These are phyloP conservation scores for Sechiopsis laciniata DNA, from an alignment of 306 rosid genomes.

Conservation along the genomic window DNA sequence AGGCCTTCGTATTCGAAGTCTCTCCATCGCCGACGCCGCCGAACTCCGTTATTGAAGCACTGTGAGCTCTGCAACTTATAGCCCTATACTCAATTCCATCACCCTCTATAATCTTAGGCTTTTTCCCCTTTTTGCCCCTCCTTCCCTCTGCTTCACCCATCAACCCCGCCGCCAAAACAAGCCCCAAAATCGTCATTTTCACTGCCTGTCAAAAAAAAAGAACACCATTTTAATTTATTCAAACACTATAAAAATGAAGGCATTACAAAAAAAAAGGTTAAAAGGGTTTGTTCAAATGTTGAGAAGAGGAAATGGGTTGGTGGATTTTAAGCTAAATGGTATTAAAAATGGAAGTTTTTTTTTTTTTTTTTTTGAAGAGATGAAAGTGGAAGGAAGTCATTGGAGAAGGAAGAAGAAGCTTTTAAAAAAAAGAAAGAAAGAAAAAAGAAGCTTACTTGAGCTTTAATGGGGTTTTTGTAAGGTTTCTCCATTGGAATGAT, in stretches of 20 bases:
- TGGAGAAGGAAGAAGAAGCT: not conserved
- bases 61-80: conserved; percentile 40
- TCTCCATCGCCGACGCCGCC: conserved; percentile 54
- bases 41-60: conserved; percentile 37
- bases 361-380: not conserved
- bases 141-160: conserved; percentile 24
- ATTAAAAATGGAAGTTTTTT: not conserved
- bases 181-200: conserved; percentile 5
- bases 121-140: not conserved
- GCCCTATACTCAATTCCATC: conserved; percentile 32
- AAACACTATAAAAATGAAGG: not conserved
- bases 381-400: not conserved
- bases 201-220: conserved; percentile 23
- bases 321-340: not conserved
- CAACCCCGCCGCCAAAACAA: conserved; percentile 13
- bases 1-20: conserved; percentile 45
- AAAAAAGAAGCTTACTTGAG: conserved; percentile 25
- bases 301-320: not conserved
- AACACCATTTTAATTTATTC: not conserved
- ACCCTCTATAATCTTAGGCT: conserved; percentile 1
- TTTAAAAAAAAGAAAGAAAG: too few relatives aligned
- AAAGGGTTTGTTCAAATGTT: not conserved
- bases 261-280: not conserved
- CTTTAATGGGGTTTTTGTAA: conserved; percentile 5
- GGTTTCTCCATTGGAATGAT: not conserved